Evolutionary conservation across 2,329 filamentous ascomycete species (phyloP).

Genomic region (Pestalotiopsis sp.): DNA sequence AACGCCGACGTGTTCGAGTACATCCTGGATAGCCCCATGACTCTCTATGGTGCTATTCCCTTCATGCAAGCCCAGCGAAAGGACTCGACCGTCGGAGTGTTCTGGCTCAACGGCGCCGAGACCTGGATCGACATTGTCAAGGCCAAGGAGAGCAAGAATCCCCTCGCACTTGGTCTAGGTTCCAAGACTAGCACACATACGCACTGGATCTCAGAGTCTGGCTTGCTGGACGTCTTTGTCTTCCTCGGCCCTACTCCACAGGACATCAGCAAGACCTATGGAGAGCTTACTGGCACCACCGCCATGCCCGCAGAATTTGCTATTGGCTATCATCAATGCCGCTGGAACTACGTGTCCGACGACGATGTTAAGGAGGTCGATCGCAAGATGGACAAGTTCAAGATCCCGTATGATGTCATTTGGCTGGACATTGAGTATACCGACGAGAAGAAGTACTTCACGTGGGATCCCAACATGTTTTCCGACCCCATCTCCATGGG

Average conservation of each 20-base stretch:
- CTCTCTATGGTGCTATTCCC: constrained; percentile 93
- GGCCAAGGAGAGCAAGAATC: constrained; percentile 71
- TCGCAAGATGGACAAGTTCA: constrained; percentile 90
- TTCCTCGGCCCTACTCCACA: constrained; percentile 88
- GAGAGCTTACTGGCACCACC: constrained; percentile 88
- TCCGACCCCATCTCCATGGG: constrained; percentile 85
- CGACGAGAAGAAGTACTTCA: constrained; percentile 97
- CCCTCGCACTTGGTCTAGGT: constrained; percentile 71
- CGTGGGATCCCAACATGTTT: constrained; percentile 91
- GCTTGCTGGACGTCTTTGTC: constrained; percentile 88
- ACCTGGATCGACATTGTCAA: constrained; percentile 97
- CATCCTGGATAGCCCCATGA: constrained; percentile 96
- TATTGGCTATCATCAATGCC: constrained; percentile 94
- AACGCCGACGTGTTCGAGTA: constrained; percentile 99
- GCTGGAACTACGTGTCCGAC: constrained; percentile 98
- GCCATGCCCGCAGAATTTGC: constrained; percentile 91
- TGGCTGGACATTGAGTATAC: constrained; percentile 99
- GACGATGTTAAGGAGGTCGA: constrained; percentile 97
- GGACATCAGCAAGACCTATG: constrained; percentile 80
- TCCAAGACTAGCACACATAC: constrained; percentile 79
- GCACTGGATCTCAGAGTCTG: constrained; percentile 95
- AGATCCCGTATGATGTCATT: constrained; percentile 97
- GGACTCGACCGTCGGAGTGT: constrained; percentile 90
- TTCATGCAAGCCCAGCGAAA: constrained; percentile 98
- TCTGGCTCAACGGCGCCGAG: constrained; percentile 97